Conservation (phyloP, 257 asterid species). For the Capsicum pubescens region DNA sequence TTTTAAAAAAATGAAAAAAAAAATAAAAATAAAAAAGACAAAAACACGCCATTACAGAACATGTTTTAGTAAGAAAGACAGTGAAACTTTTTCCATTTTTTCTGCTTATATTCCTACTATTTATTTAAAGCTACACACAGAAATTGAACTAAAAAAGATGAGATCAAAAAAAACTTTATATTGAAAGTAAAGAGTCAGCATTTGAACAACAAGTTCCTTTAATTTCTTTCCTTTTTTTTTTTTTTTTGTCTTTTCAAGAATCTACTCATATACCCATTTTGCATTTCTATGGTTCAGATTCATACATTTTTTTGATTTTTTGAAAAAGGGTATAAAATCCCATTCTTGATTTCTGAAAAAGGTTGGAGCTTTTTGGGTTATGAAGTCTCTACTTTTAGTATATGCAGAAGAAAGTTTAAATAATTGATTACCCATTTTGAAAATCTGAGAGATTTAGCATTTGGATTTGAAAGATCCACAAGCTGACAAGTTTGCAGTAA, state of each 20-base stretch:
- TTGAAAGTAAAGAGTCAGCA: neutral
- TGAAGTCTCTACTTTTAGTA: neutral
- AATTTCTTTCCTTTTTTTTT: neutral
- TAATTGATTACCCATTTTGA: neutral
- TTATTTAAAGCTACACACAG: slow-evolving; percentile 23
- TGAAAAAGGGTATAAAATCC: neutral
- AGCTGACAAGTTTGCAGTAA: neutral
- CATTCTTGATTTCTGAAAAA: slow-evolving; percentile 16
- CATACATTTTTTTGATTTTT: neutral
- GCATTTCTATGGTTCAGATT: neutral
- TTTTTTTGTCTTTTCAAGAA: neutral
- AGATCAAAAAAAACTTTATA: neutral
- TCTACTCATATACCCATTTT: neutral
- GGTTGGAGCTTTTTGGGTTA: slow-evolving; percentile 4
- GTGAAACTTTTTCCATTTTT: neutral
- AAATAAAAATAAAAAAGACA: neutral
- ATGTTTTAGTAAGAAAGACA: neutral
- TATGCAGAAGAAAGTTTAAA: neutral
- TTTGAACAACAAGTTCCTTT: neutral
- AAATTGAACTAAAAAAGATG: neutral
- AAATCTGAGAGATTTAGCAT: neutral
- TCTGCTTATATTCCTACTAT: neutral
- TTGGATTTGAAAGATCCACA: slow-evolving; percentile 1
- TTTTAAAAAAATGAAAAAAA: neutral
- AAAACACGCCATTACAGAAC: slow-evolving; percentile 32